A percentile compares a stretch with the other conserved stretches of the same genome.
Conservation (phyloP, 2,329 filamentous ascomycete genomes). For the Diaporthe citrichinensis region DNA sequence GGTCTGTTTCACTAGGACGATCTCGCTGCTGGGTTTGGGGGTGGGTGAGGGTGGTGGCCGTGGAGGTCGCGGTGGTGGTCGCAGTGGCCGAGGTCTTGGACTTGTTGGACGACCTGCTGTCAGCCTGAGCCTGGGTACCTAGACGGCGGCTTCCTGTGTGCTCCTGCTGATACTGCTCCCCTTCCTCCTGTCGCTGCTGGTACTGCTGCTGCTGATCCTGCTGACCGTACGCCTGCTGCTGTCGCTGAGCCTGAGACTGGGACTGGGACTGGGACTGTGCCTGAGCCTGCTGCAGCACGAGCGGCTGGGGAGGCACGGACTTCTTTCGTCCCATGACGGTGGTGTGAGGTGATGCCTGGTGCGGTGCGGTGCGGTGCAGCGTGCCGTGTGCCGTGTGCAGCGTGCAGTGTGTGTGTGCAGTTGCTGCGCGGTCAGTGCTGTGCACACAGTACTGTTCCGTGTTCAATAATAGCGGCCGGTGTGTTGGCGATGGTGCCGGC, state of each 20-base stretch:
- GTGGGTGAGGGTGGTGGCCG: slow-evolving; percentile 21
- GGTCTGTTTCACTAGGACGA: slow-evolving; percentile 47
- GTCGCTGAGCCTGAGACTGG: slow-evolving; percentile 3
- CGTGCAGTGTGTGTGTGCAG: background rate
- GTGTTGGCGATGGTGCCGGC: slow-evolving; percentile 32
- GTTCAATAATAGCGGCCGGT: slow-evolving; percentile 9
- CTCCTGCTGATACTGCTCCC: slow-evolving; percentile 14
- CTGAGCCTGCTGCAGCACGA: slow-evolving; percentile 29
- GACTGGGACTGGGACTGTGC: slow-evolving; percentile 22
- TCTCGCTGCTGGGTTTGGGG: slow-evolving; percentile 35
- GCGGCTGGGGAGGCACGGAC: slow-evolving; percentile 39
- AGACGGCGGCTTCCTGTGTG: background rate
- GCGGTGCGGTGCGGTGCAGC: background rate
- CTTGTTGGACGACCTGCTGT: slow-evolving; percentile 24
- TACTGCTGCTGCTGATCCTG: slow-evolving; percentile 20
- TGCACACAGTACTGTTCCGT: slow-evolving; percentile 9
- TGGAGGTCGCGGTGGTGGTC: slow-evolving; percentile 1
- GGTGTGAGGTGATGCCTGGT: slow-evolving; percentile 23
- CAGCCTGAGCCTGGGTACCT: slow-evolving; percentile 23
- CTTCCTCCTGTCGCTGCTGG: background rate
- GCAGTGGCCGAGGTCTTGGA: slow-evolving; percentile 26
- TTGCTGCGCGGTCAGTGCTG: background rate
- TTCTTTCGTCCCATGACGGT: slow-evolving; percentile 41
- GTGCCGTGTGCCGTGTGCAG: background rate
- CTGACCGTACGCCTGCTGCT: slow-evolving; percentile 9